Evolutionary conservation across 768 basidiomycete genomes (phyloP), one percentile per base, ranked within the genome.

Genomic region (Mrakia hoshinonis): DNA sequence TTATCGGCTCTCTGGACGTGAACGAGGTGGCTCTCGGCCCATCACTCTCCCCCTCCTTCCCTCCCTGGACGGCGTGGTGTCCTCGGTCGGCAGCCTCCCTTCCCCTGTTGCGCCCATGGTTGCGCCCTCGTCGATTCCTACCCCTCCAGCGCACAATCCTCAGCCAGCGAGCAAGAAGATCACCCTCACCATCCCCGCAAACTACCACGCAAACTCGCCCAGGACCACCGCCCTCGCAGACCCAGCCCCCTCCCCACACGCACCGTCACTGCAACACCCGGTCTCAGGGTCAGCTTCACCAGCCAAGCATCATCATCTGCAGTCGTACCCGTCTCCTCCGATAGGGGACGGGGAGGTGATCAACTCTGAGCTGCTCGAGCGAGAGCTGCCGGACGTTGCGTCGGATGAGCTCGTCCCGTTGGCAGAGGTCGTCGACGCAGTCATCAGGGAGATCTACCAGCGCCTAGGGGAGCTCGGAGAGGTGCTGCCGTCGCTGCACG

Each of bases 391-490:
- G 7, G 63, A 65, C 7, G 72, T 84, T 31, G 88, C 91, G 36
- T 78, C 82, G 49, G 87, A 90, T 76, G 90, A 87, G 20, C 90
- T 92, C 77, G 82, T 92, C 18, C 83, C 85, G 0, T 81, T 95
- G 11, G 85, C 86, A 24, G 88, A 90, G 55, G 77, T 93, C 49
- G 82, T 93, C 47, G 89, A 89, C 49, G 85, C 89, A 69, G 84
- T 91, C 49, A 83, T 86, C 75, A 89, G 91, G 77, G 84, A 87
- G 49, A 87, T 91, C 75, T 94, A 90, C 79, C 86, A 89, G 29
- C 90, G 93, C 77, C 81, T 94, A 48, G 85, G 85, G 0, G 91
- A 91, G 79, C 81, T 90, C 76, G 86, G 89, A 47, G 92, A 95
- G 83, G 91, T 90, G 10, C 69, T 78, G n/a, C 77, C 78, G 0